Evolutionary conservation across 106 monocot species (phyloP), one percentile per base, ranked within the genome.

Genomic region (Allium cepa): DNA sequence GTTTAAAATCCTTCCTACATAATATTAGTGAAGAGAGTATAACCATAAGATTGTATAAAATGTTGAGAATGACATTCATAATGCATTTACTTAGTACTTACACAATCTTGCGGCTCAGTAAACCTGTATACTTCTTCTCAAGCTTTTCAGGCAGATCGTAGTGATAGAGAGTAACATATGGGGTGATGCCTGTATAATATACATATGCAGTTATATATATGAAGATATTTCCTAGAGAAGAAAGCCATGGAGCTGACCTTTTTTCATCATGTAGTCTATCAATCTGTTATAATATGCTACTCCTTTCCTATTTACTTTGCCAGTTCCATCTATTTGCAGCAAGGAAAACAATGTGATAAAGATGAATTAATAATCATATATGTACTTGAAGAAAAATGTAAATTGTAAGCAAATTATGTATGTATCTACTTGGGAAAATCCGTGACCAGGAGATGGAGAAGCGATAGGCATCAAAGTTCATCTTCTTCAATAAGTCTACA

Each of bases 371-470:
- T 17, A 63, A 63, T 4, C 6, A 45, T 16, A 9, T 7, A 15
- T 47, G 7, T 48, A 49, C 46, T 47, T 10, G 8, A 8, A 3
- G 10, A 11, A 10, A 49, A 64, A 17, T 16, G 9, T 64, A 13
- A 17, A 17, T 22, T 2, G n/a, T 12, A 63, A 63, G 16, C 16
- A 64, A 49, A 17, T 49, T 7, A 9, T 8, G 8, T 8, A 26
- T 15, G 9, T 17, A 51, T 26, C 14, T 84, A 90, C 94, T 71
- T 78, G 94, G 94, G 47, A 94, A 94, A 63, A 94, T 90, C n/a
- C 94, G 77, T 10, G 87, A 87, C 94, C 94, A 94, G n/a, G 94
- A 94, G 72, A 94, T 94, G 13, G 94, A 94, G 72, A 94, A 94
- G 12, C 94, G 84, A 57, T 94, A 94, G 1, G 90, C 94, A 66